These are phyloP conservation scores for Alternaria sp. DNA, from an alignment of 2,329 filamentous ascomycete genomes.

Conservation along the genomic window DNA sequence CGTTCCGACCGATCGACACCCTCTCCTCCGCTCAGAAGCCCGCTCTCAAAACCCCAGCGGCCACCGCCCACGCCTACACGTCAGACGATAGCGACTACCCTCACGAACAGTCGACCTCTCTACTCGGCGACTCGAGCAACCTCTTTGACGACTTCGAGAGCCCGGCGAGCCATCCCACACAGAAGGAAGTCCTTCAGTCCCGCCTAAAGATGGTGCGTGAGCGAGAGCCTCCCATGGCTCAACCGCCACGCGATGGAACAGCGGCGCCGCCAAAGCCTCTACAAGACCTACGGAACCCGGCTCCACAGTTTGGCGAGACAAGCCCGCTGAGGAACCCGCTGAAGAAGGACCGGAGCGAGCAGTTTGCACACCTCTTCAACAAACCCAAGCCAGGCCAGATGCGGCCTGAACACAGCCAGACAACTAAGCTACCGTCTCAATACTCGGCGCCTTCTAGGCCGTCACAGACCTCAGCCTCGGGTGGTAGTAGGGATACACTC, in stretches of 20 bases:
- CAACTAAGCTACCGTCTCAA: slow-evolving; percentile 32
- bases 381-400: slow-evolving; percentile 57
- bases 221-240: slow-evolving; percentile 53
- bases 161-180: not conserved
- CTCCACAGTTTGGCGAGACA: slow-evolving; percentile 63
- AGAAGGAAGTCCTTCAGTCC: not conserved
- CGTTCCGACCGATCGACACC: slow-evolving; percentile 43
- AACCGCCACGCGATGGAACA: slow-evolving; percentile 30
- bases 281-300: slow-evolving; percentile 37
- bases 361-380: slow-evolving; percentile 56
- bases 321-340: slow-evolving; percentile 61
- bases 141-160: slow-evolving; percentile 41
- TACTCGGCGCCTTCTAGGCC: slow-evolving; percentile 12
- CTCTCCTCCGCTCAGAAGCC: slow-evolving; percentile 43
- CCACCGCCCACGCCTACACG: slow-evolving; percentile 4
- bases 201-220: slow-evolving; percentile 58
- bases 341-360: slow-evolving; percentile 42
- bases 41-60: slow-evolving; percentile 21
- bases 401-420: slow-evolving; percentile 59
- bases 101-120: slow-evolving; percentile 17
- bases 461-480: slow-evolving; percentile 1
- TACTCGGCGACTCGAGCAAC: slow-evolving; percentile 42
- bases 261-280: slow-evolving; percentile 34
- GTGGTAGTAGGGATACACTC: slow-evolving; percentile 6
- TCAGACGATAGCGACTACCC: slow-evolving; percentile 8